Conservation (phyloP, 2,329 filamentous ascomycete species). For the Aspergillus viridinutans region DNA sequence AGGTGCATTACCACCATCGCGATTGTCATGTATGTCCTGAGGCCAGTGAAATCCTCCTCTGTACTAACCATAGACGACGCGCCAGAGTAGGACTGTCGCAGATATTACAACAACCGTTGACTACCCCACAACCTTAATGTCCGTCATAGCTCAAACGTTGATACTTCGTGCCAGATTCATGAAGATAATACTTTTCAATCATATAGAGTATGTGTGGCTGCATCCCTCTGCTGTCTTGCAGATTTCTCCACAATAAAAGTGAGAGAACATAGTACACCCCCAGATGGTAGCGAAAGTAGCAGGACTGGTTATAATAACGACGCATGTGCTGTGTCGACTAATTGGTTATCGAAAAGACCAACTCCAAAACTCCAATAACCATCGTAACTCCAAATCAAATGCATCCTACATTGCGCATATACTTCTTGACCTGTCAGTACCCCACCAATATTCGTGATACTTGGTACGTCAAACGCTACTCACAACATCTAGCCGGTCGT, state of each 20-base stretch:
- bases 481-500: not conserved
- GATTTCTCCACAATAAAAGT: slow-evolving; percentile 64
- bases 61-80: slow-evolving; percentile 10
- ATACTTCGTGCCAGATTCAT: slow-evolving; percentile 68
- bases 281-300: slow-evolving; percentile 23
- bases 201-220: slow-evolving; percentile 53
- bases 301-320: slow-evolving; percentile 59
- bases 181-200: slow-evolving; percentile 62
- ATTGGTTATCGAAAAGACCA: slow-evolving; percentile 51
- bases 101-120: slow-evolving; percentile 38
- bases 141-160: slow-evolving; percentile 59
- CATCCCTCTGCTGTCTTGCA: slow-evolving; percentile 58
- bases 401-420: not conserved
- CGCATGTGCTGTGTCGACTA: slow-evolving; percentile 61
- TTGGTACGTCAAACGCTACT: not conserved
- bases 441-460: not conserved
- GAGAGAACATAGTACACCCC: slow-evolving; percentile 52
- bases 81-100: slow-evolving; percentile 54
- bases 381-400: not conserved
- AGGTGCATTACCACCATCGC: slow-evolving; percentile 54
- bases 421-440: not conserved
- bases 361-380: not conserved
- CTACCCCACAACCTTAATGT: slow-evolving; percentile 62
- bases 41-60: not conserved
- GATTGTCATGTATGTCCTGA: slow-evolving; percentile 53